A percentile compares a stretch with the other conserved stretches of the same genome.
Evolutionary conservation across 768 basidiomycete genomes (phyloP).

Genomic region (Lactarius quietus): DNA sequence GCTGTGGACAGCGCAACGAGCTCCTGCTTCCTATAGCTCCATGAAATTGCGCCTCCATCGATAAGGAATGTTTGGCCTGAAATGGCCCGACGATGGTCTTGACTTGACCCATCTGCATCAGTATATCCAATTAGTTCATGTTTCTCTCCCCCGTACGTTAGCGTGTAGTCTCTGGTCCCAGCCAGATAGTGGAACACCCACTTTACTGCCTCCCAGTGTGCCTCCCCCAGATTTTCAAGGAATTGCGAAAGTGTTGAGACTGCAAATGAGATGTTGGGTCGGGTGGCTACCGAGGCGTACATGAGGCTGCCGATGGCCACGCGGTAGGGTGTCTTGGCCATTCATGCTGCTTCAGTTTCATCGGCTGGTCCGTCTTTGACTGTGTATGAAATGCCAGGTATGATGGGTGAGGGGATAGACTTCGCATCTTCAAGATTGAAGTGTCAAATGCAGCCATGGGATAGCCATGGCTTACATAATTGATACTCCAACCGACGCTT

Average conservation of each 20-base stretch:
- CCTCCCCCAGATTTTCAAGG: background rate
- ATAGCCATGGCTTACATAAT: too few relatives aligned
- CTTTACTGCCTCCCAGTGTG: slow-evolving; percentile 3
- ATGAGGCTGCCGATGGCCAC: slow-evolving; percentile 35
- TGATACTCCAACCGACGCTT: too few relatives aligned
- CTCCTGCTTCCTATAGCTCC: slow-evolving; percentile 2
- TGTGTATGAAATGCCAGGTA: background rate
- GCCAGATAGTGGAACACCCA: background rate
- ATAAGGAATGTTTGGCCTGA: background rate
- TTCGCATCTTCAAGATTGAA: slow-evolving; percentile 14
- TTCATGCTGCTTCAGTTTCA: slow-evolving; percentile 17
- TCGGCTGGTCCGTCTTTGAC: background rate
- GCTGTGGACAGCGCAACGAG: background rate
- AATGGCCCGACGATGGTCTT: background rate
- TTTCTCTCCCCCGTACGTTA: background rate
- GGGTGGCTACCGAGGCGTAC: slow-evolving; percentile 34
- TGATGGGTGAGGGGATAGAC: slow-evolving; percentile 19
- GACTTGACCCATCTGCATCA: background rate
- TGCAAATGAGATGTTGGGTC: too few relatives aligned
- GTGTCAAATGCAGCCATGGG: too few relatives aligned
- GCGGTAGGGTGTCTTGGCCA: too few relatives aligned
- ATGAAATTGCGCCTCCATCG: background rate
- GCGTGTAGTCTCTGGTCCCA: too few relatives aligned
- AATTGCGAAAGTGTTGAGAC: too few relatives aligned
- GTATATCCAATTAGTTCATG: too few relatives aligned